Base-by-base conservation (phyloP, 2,329 filamentous ascomycete species). In the Pseudogymnoascus sp. region DNA sequence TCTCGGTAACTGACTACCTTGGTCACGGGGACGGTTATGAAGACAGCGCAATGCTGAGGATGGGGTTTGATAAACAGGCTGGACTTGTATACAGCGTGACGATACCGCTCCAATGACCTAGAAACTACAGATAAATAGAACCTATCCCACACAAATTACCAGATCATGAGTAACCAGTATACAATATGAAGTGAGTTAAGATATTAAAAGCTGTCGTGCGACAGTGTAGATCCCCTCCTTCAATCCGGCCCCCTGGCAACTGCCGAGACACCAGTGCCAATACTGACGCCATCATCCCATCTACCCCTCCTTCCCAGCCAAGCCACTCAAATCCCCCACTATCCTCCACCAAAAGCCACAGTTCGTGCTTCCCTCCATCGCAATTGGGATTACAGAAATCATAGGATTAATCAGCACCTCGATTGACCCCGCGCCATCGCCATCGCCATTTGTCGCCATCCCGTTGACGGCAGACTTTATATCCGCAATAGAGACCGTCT, bases 81-180 rank as follows among this genome's bases (percentile, higher is more conserved):
- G 50, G 50, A 56, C 50, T 56, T 56, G 50, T 33, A 56, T 56
- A 56, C 13, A 56, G 50, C 50, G 50, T 56, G 50, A 56, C 29
- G 50, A 56, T 21, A 56, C 50, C 50, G 50, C 50, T 56, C 29
- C 29, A 15, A 56, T 15, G 50, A 56, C 50, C 50, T 56, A 56
- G 50, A 56, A 56, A 56, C 50, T 19, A 56, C 50, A 56, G 31
- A 56, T 35, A 33, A 56, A 56, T 56, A 56, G 29, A 56, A 56
- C 50, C 29, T 56, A 56, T 33, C n/a, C 50, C 29, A 21, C 50
- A 56, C n/a, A 56, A 19, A 2, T n/a, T n/a, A 56, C 5, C 10
- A 9, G 29, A 56, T 56, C 11, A 19, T 11, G 26, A 35, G n/a
- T 31, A 31, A 15, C 10, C 50, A 10, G 17, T 33, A 15, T 31